These are phyloP conservation scores for Hyaloscypha bicolor DNA, from an alignment of 495 filamentous ascomycete genomes.

Conservation along the genomic window DNA sequence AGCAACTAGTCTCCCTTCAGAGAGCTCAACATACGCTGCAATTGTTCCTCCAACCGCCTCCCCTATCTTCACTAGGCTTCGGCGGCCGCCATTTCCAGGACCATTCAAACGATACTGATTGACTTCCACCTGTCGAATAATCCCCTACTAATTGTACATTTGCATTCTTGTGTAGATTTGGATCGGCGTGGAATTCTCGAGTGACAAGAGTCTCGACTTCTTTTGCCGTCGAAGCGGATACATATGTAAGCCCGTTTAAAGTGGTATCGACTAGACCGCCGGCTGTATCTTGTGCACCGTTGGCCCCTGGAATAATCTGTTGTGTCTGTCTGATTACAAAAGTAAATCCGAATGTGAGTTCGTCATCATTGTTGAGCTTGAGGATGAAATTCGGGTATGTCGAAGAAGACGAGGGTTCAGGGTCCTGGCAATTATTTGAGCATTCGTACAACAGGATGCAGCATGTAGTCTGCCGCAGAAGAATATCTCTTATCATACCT, in stretches of 20 bases:
- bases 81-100: conserved; percentile 96
- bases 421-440: conserved; percentile 60
- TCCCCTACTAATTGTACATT: conserved; percentile 93
- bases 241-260: conserved; percentile 89
- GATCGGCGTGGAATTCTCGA: conserved; percentile 93
- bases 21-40: conserved; percentile 65
- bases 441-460: background rate
- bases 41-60: conserved; percentile 90
- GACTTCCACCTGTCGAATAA: conserved; percentile 75
- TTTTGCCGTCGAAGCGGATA: conserved; percentile 79
- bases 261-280: conserved; percentile 64
- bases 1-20: conserved; percentile 28
- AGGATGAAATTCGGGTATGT: conserved; percentile 75
- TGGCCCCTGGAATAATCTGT: conserved; percentile 48
- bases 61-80: conserved; percentile 77
- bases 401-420: conserved; percentile 61
- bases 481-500: conserved; percentile 60
- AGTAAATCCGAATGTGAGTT: conserved; percentile 88
- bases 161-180: conserved; percentile 94
- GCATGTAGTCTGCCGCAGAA: background rate
- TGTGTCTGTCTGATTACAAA: conserved; percentile 78
- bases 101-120: conserved; percentile 91
- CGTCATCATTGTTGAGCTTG: conserved; percentile 86
- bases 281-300: conserved; percentile 50
- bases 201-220: conserved; percentile 94